Evolutionary conservation across 116 monocot species (phyloP).

Genomic region (Phalaenopsis hybrid): DNA sequence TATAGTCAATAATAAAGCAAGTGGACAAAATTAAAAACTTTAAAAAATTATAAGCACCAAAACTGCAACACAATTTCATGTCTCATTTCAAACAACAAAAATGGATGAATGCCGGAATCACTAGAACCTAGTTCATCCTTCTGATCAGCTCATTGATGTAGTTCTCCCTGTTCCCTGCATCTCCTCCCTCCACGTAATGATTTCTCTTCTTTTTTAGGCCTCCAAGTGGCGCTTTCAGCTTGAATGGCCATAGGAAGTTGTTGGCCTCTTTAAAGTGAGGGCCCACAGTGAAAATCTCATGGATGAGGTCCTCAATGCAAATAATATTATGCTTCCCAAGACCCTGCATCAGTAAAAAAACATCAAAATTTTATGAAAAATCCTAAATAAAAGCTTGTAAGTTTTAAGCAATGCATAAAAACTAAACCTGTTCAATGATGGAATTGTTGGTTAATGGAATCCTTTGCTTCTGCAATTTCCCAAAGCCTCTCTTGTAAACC

Average conservation of each 20-base stretch:
- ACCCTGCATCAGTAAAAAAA: conserved; percentile 6
- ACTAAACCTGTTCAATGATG: conserved; percentile 68
- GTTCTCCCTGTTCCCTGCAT: conserved; percentile 89
- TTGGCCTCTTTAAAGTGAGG: conserved; percentile 93
- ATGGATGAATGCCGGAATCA: neutral
- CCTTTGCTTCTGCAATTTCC: conserved; percentile 89
- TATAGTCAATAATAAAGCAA: neutral
- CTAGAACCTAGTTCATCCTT: conserved; percentile 67
- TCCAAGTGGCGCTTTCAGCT: conserved; percentile 84
- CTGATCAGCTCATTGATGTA: conserved; percentile 88
- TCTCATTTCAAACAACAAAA: neutral
- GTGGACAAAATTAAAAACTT: neutral
- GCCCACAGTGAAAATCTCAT: conserved; percentile 86
- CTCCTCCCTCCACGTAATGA: conserved; percentile 96
- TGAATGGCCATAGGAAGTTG: conserved; percentile 95
- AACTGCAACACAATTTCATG: neutral
- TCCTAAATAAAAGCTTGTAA: neutral
- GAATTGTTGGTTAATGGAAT: conserved; percentile 68
- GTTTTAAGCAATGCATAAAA: neutral
- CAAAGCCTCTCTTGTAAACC: conserved; percentile 91
- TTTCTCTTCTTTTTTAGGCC: conserved; percentile 98
- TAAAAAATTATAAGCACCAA: neutral
- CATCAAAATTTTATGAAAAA: neutral
- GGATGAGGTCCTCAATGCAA: conserved; percentile 83
- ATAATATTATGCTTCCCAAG: conserved; percentile 66